These are phyloP conservation scores for Sordaria brevicollis DNA, from an alignment of 495 filamentous ascomycete species.

Conservation along the genomic window DNA sequence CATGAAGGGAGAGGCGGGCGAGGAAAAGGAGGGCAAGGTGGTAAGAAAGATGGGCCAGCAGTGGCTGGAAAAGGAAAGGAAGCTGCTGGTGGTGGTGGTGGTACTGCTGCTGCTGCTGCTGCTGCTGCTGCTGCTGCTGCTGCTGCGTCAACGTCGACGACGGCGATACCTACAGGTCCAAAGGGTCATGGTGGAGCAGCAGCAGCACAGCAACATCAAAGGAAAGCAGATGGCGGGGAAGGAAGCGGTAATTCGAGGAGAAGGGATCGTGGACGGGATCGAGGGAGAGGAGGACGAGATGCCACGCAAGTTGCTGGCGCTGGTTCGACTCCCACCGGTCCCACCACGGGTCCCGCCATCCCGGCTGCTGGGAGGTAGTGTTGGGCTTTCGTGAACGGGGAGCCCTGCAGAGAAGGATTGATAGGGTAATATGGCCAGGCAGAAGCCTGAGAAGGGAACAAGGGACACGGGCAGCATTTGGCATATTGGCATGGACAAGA, in stretches of 20 bases:
- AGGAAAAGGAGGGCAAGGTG: constrained; percentile 19
- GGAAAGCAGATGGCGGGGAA: neutral
- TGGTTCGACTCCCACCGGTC: neutral
- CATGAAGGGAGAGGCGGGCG: constrained; percentile 18
- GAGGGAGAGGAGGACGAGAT: constrained; percentile 4
- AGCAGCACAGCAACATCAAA: neutral
- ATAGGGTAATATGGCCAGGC: neutral
- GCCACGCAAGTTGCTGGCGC: neutral
- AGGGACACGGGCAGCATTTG: neutral
- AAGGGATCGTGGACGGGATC: neutral
- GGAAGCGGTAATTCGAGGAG: neutral
- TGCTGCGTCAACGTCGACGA: neutral
- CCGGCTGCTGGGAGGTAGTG: neutral
- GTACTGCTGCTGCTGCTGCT: neutral
- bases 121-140: neutral
- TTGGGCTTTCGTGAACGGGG: neutral
- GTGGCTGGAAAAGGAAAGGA: neutral
- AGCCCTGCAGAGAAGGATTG: neutral
- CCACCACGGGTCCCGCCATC: neutral
- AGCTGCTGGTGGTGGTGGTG: neutral
- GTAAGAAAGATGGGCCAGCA: constrained; percentile 12
- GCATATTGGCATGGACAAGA: neutral
- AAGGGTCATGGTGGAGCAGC: neutral
- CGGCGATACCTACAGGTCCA: neutral
- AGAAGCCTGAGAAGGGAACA: neutral